These are phyloP conservation scores for Chaetomium olivaceum DNA, from an alignment of 2,329 filamentous ascomycete genomes.

Conservation along the genomic window DNA sequence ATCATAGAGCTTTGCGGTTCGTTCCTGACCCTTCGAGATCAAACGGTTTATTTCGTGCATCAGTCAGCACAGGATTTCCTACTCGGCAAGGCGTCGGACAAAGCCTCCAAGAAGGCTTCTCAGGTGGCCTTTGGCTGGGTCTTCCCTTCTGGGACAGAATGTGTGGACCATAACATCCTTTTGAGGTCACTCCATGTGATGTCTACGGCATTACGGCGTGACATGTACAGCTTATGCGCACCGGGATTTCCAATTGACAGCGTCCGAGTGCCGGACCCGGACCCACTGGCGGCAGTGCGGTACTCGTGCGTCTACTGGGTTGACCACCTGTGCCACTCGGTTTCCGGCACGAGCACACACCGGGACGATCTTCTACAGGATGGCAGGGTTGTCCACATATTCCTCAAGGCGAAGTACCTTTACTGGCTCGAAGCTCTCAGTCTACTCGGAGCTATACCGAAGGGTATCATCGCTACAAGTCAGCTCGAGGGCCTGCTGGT, in stretches of 20 bases:
- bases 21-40: conserved; percentile 22
- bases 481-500: conserved; percentile 23
- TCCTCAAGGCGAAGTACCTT: conserved; percentile 27
- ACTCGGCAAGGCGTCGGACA: conserved; percentile 8
- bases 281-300: conserved; percentile 24
- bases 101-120: neutral
- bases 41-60: conserved; percentile 22
- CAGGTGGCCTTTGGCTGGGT: neutral
- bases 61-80: conserved; percentile 28
- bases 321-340: conserved; percentile 19
- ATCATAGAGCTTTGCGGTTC: conserved; percentile 24
- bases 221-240: conserved; percentile 25
- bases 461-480: conserved; percentile 21
- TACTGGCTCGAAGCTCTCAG: conserved; percentile 30
- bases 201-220: conserved; percentile 29
- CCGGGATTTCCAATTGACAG: conserved; percentile 21
- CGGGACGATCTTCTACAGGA: neutral
- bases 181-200: conserved; percentile 22
- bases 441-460: conserved; percentile 21
- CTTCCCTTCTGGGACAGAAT: conserved; percentile 24
- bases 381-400: conserved; percentile 13
- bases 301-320: conserved; percentile 29
- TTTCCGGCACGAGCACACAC: neutral
- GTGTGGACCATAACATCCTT: conserved; percentile 23
- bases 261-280: conserved; percentile 15